Evolutionary conservation across 176 grass and related monocot genomes (phyloP), one percentile per base, ranked within the genome.

Genomic region (Coix lacrymajobi): DNA sequence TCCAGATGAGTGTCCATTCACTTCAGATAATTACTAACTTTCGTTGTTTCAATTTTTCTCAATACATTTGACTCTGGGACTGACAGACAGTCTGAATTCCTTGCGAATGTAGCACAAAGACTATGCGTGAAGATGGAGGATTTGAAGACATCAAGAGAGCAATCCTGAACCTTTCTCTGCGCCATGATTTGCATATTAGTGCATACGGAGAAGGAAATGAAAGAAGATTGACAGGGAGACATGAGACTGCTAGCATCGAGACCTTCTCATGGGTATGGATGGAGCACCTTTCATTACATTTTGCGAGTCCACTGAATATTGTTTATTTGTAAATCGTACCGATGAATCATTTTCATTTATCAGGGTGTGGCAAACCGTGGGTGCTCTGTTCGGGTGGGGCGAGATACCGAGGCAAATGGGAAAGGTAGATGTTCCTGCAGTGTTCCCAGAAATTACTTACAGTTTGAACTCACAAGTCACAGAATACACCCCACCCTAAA

Each of bases 171-270:
- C 87, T 99, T 76, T 99, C 97, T 6, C 89, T 99, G 40, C 89
- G 97, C 49, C 97, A 99, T 83, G 84, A 87, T 52, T 88, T 93
- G 44, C 97, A 99, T 69, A 99, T 99, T 29, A 94, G 93, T 73
- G 89, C 93, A 71, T 99, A 99, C 73, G 97, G 97, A 77, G 97
- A 99, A 94, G 97, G 97, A 70, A 99, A 99, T 4, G 97, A 99
- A 36, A 71, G 97, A 69, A 88, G 97, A 61, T 71, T 99, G 93
- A 99, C 97, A 62, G 97, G 97, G 14, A 81, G 84, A 82, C 97
- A 99, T 3, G 97, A 99, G 87, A 99, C 97, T 30, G 97, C 97
- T 51, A 92, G 87, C 87, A 99, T 99, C 62, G 89, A 93, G 66
- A 87, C 46, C 13, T 99, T 99, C 81, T 99, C 97, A 80, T 99